Conservation (phyloP, 1,284 basidiomycete genomes). For the Thelephora terrestris region DNA sequence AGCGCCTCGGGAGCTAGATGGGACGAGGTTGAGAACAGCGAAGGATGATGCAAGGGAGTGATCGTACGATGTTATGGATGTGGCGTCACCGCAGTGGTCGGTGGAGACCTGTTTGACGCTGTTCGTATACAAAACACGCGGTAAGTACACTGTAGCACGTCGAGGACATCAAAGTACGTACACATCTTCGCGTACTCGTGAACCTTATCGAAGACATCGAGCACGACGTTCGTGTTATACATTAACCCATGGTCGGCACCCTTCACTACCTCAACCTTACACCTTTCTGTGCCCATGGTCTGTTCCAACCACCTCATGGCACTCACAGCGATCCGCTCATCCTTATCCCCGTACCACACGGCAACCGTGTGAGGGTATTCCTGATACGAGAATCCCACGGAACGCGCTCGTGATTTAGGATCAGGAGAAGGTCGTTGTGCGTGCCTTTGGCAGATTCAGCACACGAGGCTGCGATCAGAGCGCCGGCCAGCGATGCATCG, state of each 20-base stretch:
- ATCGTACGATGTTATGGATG: neutral
- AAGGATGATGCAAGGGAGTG: neutral
- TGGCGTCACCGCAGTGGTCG: neutral
- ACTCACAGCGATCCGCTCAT: constrained; percentile 87
- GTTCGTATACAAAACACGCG: neutral
- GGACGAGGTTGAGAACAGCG: no score
- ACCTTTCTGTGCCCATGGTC: constrained; percentile 68
- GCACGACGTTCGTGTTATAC: constrained; percentile 81
- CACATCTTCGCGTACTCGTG: constrained; percentile 42
- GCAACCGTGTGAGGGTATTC: constrained; percentile 73
- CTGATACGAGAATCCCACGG: constrained; percentile 76
- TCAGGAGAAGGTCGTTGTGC: constrained; percentile 83
- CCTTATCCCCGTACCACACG: constrained; percentile 90
- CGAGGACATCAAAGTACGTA: no score
- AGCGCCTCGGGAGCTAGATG: no score
- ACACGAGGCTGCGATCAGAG: constrained; percentile 88
- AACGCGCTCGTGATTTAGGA: constrained; percentile 78
- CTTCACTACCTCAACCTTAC: constrained; percentile 72
- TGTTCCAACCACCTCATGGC: constrained; percentile 87
- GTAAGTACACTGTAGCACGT: no score
- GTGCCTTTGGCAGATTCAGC: constrained; percentile 88
- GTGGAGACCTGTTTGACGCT: neutral
- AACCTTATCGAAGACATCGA: constrained; percentile 75
- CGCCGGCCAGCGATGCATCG: constrained; percentile 70
- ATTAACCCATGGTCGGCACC: constrained; percentile 89